Evolutionary conservation across 495 filamentous ascomycete genomes (phyloP).

Genomic region (Annulohypoxylon maeteangense): DNA sequence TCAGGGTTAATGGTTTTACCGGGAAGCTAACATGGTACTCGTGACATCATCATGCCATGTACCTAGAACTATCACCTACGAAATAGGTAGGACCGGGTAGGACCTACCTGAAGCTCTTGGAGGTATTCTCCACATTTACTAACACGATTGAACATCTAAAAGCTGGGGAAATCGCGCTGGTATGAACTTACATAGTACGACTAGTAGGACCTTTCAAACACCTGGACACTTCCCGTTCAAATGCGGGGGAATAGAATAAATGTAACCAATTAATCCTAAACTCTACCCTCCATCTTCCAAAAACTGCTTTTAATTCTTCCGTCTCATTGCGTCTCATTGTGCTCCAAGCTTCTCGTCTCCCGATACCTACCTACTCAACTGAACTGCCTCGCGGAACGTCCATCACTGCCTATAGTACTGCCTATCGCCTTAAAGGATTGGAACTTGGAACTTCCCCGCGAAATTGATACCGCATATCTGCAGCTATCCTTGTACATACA

Average conservation of each 20-base stretch:
- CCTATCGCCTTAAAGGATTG: constrained; percentile 9
- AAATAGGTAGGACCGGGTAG: not conserved
- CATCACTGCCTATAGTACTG: constrained; percentile 28
- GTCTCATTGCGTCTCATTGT: constrained; percentile 26
- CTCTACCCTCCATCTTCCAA: constrained; percentile 39
- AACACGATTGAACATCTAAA: constrained; percentile 16
- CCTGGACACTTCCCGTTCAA: not conserved
- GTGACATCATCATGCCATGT: constrained; percentile 33
- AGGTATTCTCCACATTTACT: constrained; percentile 22
- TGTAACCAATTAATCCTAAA: constrained; percentile 43
- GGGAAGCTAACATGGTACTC: not conserved
- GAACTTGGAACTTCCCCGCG: constrained; percentile 37
- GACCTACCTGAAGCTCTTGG: constrained; percentile 13
- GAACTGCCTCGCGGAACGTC: constrained; percentile 35
- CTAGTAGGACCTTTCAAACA: not conserved
- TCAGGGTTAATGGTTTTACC: constrained; percentile 25
- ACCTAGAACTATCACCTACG: not conserved
- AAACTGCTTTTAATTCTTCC: constrained; percentile 15
- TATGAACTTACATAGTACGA: constrained; percentile 1
- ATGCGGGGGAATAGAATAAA: constrained; percentile 40
- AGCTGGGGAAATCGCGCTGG: constrained; percentile 42
- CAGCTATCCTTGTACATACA: constrained; percentile 23
- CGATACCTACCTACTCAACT: too few relatives aligned
- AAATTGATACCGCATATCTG: constrained; percentile 26
- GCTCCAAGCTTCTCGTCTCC: too few relatives aligned